phyloP scores from a whole-genome alignment of 306 rosid species.

The Glycine latifolia region DNA sequence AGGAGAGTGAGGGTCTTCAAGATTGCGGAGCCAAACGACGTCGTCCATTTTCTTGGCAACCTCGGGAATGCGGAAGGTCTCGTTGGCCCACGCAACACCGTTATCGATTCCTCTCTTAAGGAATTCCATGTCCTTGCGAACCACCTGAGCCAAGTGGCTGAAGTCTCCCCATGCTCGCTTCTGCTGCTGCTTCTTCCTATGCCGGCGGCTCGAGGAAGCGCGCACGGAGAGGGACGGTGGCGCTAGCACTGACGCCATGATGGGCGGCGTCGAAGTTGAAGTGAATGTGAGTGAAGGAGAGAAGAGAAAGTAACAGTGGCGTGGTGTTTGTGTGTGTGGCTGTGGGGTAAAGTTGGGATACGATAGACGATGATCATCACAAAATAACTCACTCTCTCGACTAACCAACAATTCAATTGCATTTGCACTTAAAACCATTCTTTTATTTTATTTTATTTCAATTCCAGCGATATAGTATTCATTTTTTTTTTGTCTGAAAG shows the following conservation, averaged over 20 bases:
- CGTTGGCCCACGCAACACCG: conserved; percentile 76
- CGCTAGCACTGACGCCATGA: conserved; percentile 59
- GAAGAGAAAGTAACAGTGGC: not conserved
- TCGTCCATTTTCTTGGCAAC: conserved; percentile 68
- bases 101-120: conserved; percentile 60
- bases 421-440: no score
- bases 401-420: no score
- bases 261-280: not conserved
- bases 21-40: conserved; percentile 76
- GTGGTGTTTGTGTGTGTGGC: conserved; percentile 5
- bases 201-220: conserved; percentile 27
- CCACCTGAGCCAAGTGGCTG: conserved; percentile 65
- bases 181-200: conserved; percentile 20
- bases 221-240: conserved; percentile 44
- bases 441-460: no score
- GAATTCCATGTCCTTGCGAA: conserved; percentile 78
- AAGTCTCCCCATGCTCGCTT: conserved; percentile 65
- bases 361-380: not conserved
- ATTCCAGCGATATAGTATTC: no score
- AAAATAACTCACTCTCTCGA: no score
- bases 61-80: conserved; percentile 68
- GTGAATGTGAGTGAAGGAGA: not conserved
- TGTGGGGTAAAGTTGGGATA: conserved; percentile 29
- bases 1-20: conserved; percentile 76
- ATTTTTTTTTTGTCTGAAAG: no score